Evolutionary conservation across 2,329 filamentous ascomycete species (phyloP), one percentile per base, ranked within the genome.

Genomic region (Sclerotinia subarctica): DNA sequence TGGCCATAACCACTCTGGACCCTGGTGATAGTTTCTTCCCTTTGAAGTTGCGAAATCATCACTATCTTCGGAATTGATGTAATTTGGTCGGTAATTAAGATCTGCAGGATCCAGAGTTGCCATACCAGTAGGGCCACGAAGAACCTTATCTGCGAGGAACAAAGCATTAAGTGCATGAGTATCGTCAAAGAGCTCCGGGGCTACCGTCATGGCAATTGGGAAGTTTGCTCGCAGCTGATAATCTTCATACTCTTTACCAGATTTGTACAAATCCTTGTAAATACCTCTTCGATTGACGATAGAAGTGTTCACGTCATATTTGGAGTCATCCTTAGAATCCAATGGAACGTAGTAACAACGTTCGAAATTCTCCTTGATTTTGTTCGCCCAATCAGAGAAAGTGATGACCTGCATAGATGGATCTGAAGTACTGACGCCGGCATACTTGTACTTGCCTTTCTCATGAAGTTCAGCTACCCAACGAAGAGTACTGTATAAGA

Each of bases 1-100:
- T 0, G 94, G 96, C 95, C 95, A 99, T 32, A 97, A 82, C 95
- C 95, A 99, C 79, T 99, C 95, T 0, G 95, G 96, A 5, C 95
- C 95, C 79, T 98, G 94, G 79, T 99, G 95, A 80, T 99, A 99
- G 80, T 98, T 99, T 68, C 95, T 86, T 62, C 95, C 95, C 80
- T 98, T 98, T 74, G 91, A 88, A 0, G 94, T 98, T 15, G 92
- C 87, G 76, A 97, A 98, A 78, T 98, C 92, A 17, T 87, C 88
- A 69, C 90, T 94, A 79, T 99, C 95, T 76, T 98, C 94, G 73
- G 90, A 91, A 81, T 99, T 99, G 82, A 90, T 88, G 81, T 99
- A 99, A 82, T 95, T 92, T 0, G 94, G 94, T 3, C 92, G 88
- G 81, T 99, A 99, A 80, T 99, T 97, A 67, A 93, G 83, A 77